Conservation (phyloP, 371 early-diverging fungal genomes). For the Rhizopus arrhizus region DNA sequence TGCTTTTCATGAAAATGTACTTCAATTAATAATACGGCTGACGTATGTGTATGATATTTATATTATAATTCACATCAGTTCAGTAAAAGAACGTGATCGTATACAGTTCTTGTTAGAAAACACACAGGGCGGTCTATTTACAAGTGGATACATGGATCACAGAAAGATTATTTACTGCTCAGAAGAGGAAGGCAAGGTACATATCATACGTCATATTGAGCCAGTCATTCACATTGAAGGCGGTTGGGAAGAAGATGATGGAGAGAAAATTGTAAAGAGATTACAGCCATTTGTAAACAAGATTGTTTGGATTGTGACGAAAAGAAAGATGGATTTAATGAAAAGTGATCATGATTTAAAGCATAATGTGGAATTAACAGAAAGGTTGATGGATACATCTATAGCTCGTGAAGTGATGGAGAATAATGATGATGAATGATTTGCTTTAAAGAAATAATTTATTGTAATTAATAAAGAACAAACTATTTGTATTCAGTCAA, state of each 20-base stretch:
- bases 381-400: conserved; percentile 42
- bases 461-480: no score
- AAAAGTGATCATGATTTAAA: conserved; percentile 35
- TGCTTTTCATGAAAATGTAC: conserved; percentile 47
- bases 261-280: conserved; percentile 48
- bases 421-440: neutral
- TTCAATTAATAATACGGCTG: conserved; percentile 29
- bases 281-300: conserved; percentile 44
- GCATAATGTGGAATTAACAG: conserved; percentile 45
- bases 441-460: neutral
- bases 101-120: conserved; percentile 37
- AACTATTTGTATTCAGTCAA: no score
- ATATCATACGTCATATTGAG: conserved; percentile 54
- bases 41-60: conserved; percentile 43
- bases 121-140: conserved; percentile 13
- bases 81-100: conserved; percentile 37
- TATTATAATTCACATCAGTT: conserved; percentile 45
- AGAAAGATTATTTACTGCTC: conserved; percentile 45
- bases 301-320: conserved; percentile 47
- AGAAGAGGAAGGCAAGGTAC: conserved; percentile 53
- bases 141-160: conserved; percentile 24
- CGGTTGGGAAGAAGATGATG: conserved; percentile 57
- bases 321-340: conserved; percentile 39
- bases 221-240: conserved; percentile 55
- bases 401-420: conserved; percentile 36